Base-by-base conservation (phyloP, 2,329 filamentous ascomycete genomes). In the Beauveria scarabaeidicola region DNA sequence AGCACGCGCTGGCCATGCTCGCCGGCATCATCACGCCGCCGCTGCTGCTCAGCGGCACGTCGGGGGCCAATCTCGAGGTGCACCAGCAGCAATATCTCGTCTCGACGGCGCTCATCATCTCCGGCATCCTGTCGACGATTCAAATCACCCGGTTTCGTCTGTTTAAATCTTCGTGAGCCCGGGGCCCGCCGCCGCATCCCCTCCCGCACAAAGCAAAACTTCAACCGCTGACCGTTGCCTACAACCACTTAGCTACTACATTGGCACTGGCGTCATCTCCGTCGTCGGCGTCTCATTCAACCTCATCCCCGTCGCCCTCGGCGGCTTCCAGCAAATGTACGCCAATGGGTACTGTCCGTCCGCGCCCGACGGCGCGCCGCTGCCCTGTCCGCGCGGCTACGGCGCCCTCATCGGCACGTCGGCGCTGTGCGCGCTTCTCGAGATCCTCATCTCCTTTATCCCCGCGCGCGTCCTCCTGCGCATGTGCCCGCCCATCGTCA, bases 101-200 rank as follows among this genome's bases (percentile, higher is more conserved):
- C 6, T 91, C 88, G 5, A 88, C 88, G 0, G 85, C 88, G 0
- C 76, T 92, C 60, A 91, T 95, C 64, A 88, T 92, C 5, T 90
- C 87, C 3, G 90, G 89, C 29, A 78, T 90, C 46, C 78, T 93
- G 25, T 90, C 88, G 1, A 77, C 83, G 6, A 77, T 94, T 19
- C 90, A 95, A 68, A 92, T 94, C 64, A 89, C 87, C 0, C 79
- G 88, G 6, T 87, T 94, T 62, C 87, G 86, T 65, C 84, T 94
- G 65, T 82, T 78, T 64, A 82, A 81, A 64, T 90, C 89, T 0
- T 77, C 77, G 73, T 82, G 66, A 66, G 78, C 71, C 11, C n/a
- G 11, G 9, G 1, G 9, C 27, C n/a, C 27, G 9, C 27, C 27
- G 9, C 27, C 27, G 27, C 27, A 6, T 10, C 6, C 43, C 10